Percentiles rank a stretch among this genome's conserved stretches.
Evolutionary conservation across 106 monocot genomes (phyloP).

Genomic region (Acorus gramineus): DNA sequence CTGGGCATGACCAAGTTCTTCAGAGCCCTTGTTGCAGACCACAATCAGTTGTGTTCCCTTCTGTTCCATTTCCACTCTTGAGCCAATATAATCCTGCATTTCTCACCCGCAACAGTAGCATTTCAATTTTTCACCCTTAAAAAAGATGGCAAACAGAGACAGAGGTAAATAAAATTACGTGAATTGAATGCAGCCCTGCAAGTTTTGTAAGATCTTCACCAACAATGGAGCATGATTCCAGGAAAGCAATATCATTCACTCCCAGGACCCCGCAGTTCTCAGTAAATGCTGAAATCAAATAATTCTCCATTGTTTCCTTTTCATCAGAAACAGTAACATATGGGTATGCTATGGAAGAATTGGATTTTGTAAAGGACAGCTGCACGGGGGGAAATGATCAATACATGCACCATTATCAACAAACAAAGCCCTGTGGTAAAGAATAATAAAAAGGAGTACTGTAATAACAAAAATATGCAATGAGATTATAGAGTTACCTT

Average conservation of each 20-base stretch:
- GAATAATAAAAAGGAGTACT: neutral
- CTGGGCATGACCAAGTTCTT: conserved; percentile 19
- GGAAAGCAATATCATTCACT: conserved; percentile 36
- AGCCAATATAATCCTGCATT: conserved; percentile 50
- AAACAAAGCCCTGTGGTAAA: neutral
- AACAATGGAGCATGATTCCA: conserved; percentile 50
- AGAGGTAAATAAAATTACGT: conserved; percentile 21
- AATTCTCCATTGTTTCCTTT: conserved; percentile 51
- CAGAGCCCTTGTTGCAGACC: conserved; percentile 30
- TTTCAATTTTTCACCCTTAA: no score
- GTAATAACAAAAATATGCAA: neutral
- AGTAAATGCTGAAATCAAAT: conserved; percentile 45
- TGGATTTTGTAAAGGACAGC: conserved; percentile 63
- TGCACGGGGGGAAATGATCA: conserved; percentile 10
- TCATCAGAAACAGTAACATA: conserved; percentile 56
- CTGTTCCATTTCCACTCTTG: conserved; percentile 23
- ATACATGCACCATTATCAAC: neutral
- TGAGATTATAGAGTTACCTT: conserved; percentile 36
- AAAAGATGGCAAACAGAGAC: no score
- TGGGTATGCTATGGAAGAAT: conserved; percentile 83
- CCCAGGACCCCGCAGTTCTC: conserved; percentile 50
- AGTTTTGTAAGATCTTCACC: conserved; percentile 40
- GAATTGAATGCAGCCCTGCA: conserved; percentile 31
- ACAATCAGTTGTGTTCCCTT: conserved; percentile 50
- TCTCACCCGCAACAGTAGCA: neutral